Percentiles rank a stretch among this genome's conserved stretches.
phyloP scores from a whole-genome alignment of 495 filamentous ascomycete genomes.

The Chlorociboria aeruginascens region DNA sequence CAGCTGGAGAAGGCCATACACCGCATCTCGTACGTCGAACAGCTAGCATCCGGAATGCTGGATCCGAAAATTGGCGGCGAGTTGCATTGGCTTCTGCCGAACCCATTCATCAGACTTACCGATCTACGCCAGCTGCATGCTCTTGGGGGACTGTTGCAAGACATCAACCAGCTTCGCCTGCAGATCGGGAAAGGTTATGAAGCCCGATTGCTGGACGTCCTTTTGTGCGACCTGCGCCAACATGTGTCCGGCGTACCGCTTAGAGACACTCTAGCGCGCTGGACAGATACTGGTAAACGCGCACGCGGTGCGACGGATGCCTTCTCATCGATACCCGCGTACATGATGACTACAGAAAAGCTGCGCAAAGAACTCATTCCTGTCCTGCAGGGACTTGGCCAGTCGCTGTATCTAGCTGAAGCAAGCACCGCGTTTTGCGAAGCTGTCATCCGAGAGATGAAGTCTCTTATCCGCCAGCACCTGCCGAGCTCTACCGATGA shows the following conservation, averaged over 20 bases:
- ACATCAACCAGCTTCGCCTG: slow-evolving; percentile 59
- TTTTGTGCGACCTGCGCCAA: slow-evolving; percentile 65
- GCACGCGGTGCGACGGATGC: slow-evolving; percentile 51
- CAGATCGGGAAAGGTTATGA: slow-evolving; percentile 85
- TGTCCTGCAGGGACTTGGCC: slow-evolving; percentile 64
- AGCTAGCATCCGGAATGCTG: slow-evolving; percentile 56
- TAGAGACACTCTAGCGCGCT: slow-evolving; percentile 67
- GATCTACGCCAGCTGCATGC: slow-evolving; percentile 74
- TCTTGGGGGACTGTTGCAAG: slow-evolving; percentile 64
- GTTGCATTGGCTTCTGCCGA: too few relatives aligned
- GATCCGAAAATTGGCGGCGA: slow-evolving; percentile 19
- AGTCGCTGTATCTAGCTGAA: slow-evolving; percentile 58
- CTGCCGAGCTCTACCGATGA: slow-evolving; percentile 85
- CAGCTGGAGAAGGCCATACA: slow-evolving; percentile 64
- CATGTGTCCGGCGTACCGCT: slow-evolving; percentile 68
- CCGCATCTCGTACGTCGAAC: slow-evolving; percentile 59
- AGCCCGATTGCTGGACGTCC: slow-evolving; percentile 59
- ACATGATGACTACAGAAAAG: slow-evolving; percentile 51
- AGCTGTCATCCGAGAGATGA: slow-evolving; percentile 73
- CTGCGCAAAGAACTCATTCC: slow-evolving; percentile 52
- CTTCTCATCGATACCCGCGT: slow-evolving; percentile 54
- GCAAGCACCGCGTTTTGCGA: slow-evolving; percentile 77
- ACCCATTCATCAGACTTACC: slow-evolving; percentile 31
- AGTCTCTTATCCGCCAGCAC: slow-evolving; percentile 68
- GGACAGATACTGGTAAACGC: slow-evolving; percentile 40